A percentile compares a stretch with the other conserved stretches of the same genome.
Conservation (phyloP, 1,139 yeast genomes). For the Blastobotrys apis region DNA sequence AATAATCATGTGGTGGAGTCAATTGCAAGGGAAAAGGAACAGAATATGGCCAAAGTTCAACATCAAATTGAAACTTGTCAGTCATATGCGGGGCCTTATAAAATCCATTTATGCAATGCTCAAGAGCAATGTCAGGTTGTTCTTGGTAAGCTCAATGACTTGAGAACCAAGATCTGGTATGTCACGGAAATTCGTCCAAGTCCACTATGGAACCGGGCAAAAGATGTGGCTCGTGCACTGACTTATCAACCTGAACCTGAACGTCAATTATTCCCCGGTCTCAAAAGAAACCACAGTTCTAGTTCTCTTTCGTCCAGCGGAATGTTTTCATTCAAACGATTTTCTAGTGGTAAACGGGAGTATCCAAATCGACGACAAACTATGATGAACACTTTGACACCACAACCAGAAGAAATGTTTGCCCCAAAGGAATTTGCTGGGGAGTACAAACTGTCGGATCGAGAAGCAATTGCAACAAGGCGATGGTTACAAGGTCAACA, state of each 20-base stretch:
- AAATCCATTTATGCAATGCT: slow-evolving; percentile 21
- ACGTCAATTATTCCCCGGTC: slow-evolving; percentile 5
- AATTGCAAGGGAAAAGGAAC: slow-evolving; percentile 22
- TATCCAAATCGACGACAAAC: slow-evolving; percentile 30
- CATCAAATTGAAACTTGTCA: slow-evolving; percentile 22
- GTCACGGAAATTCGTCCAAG: slow-evolving; percentile 32
- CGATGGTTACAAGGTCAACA: slow-evolving; percentile 34
- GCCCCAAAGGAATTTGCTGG: slow-evolving; percentile 33
- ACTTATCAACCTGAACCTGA: slow-evolving; percentile 15
- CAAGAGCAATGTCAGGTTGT: slow-evolving; percentile 19
- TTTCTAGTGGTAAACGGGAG: slow-evolving; percentile 25
- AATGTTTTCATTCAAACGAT: slow-evolving; percentile 29
- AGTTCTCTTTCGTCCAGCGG: slow-evolving; percentile 23
- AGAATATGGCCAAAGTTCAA: slow-evolving; percentile 16
- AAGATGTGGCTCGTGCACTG: slow-evolving; percentile 29
- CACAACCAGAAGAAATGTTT: slow-evolving; percentile 29
- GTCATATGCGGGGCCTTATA: slow-evolving; percentile 23
- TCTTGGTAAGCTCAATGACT: slow-evolving; percentile 19
- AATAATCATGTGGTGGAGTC: slow-evolving; percentile 23
- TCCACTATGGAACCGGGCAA: slow-evolving; percentile 31
- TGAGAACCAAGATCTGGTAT: slow-evolving; percentile 34
- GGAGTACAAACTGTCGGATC: slow-evolving; percentile 34
- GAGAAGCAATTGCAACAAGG: slow-evolving; percentile 34
- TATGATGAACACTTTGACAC: slow-evolving; percentile 22
- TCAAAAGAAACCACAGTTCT: slow-evolving; percentile 24